A percentile compares a stretch with the other conserved stretches of the same genome.
Conservation (phyloP, 192 early-diverging fungal species). For the Mortierella alpina region DNA sequence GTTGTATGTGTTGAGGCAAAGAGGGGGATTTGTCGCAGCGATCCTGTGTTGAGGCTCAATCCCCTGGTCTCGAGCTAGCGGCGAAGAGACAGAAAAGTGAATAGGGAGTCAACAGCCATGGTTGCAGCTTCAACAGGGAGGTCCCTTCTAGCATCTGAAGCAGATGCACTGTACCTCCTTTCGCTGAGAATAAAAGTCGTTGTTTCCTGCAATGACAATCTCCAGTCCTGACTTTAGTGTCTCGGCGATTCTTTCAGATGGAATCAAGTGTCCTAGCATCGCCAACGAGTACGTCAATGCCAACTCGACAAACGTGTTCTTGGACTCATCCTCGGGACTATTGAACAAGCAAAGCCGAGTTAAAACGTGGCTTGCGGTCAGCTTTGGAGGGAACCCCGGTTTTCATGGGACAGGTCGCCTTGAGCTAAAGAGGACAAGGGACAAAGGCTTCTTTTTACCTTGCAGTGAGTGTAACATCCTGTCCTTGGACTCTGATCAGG, state of each 20-base stretch:
- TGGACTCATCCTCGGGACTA: constrained; percentile 42
- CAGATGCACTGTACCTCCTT: constrained; percentile 59
- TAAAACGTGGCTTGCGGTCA: neutral
- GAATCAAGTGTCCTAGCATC: constrained; percentile 51
- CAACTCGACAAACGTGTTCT: constrained; percentile 78
- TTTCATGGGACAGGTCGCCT: neutral
- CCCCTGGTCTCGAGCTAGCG: constrained; percentile 61
- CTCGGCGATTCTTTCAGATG: constrained; percentile 26
- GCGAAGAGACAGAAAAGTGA: constrained; percentile 3
- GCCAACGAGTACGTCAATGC: constrained; percentile 60
- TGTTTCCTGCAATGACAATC: constrained; percentile 88
- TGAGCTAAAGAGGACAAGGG: neutral
- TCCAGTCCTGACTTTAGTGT: constrained; percentile 63
- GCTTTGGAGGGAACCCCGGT: neutral
- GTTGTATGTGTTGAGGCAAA: constrained; percentile 75
- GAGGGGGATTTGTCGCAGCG: constrained; percentile 67
- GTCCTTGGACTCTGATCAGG: constrained; percentile 31
- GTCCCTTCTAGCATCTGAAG: neutral
- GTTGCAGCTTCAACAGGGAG: neutral
- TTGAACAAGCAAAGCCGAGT: neutral
- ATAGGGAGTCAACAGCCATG: neutral
- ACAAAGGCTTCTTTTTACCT: constrained; percentile 21
- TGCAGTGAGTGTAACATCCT: constrained; percentile 48
- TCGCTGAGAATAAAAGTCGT: constrained; percentile 99
- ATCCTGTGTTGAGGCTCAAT: constrained; percentile 63